Evolutionary conservation across 495 filamentous ascomycete genomes (phyloP).

Genomic region (Aspergillus incahuasiensis): DNA sequence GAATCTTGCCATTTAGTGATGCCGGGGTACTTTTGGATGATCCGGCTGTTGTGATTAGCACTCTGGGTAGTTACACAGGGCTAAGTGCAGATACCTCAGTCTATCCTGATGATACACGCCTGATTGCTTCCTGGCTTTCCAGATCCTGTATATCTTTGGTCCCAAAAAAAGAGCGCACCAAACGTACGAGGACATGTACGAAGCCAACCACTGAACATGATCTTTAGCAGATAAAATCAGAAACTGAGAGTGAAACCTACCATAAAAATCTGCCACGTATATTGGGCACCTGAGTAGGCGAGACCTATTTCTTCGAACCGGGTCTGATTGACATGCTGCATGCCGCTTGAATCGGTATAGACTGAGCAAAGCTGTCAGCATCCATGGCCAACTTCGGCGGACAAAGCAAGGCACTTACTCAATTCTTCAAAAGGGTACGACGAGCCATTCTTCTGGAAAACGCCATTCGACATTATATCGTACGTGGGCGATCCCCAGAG

Average conservation of each 20-base stretch:
- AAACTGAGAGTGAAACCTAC: conserved; percentile 6
- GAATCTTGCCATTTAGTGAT: background rate
- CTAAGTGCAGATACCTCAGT: background rate
- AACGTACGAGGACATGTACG: conserved; percentile 4
- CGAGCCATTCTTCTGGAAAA: conserved; percentile 47
- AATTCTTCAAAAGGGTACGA: conserved; percentile 44
- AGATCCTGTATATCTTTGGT: background rate
- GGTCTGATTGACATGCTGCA: conserved; percentile 42
- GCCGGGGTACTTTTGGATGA: conserved; percentile 5
- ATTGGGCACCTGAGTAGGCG: conserved; percentile 49
- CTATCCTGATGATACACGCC: background rate
- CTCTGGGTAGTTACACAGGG: too few relatives aligned
- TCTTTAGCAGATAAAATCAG: background rate
- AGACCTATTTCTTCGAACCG: conserved; percentile 47
- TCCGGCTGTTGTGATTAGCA: background rate
- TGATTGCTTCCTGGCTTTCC: conserved; percentile 1
- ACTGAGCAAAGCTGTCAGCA: background rate
- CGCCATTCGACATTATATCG: conserved; percentile 51
- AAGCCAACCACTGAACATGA: background rate
- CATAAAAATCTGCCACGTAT: conserved; percentile 53
- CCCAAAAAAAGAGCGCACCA: conserved; percentile 1
- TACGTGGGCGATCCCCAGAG: conserved; percentile 44
- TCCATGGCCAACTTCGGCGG: background rate
- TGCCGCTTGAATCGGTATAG: background rate
- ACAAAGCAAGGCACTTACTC: background rate